These are phyloP conservation scores for Ziziphus jujuba DNA, from an alignment of 306 rosid genomes.

Conservation along the genomic window DNA sequence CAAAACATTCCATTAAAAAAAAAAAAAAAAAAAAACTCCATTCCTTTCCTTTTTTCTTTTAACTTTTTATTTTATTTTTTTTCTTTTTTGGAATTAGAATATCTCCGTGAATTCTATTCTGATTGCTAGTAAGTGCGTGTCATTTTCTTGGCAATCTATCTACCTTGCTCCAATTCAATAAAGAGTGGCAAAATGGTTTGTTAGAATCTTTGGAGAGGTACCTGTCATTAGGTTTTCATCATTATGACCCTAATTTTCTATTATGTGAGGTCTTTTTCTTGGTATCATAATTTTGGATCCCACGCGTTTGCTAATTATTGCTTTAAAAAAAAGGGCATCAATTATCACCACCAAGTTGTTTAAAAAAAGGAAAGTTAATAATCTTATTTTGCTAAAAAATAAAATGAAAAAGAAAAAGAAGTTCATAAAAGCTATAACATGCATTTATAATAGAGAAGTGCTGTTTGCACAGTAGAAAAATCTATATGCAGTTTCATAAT, in stretches of 20 bases:
- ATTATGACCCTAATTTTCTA: slow-evolving; percentile 40
- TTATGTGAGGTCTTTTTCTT: slow-evolving; percentile 27
- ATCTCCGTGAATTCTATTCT: neutral
- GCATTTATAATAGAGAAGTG: too few species aligned
- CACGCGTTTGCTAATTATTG: slow-evolving; percentile 37
- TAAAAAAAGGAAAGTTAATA: too few species aligned
- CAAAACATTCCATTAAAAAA: neutral
- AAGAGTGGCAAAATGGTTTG: slow-evolving; percentile 9
- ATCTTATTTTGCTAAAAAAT: too few species aligned
- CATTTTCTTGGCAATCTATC: slow-evolving; percentile 28
- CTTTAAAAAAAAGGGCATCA: slow-evolving; percentile 30
- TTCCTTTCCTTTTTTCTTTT: too few species aligned
- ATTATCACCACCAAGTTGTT: slow-evolving; percentile 3
- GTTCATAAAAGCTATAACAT: too few species aligned
- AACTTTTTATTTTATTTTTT: too few species aligned
- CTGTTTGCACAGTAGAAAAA: too few species aligned
- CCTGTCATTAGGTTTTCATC: slow-evolving; percentile 28
- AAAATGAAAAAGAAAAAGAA: too few species aligned
- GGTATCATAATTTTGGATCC: slow-evolving; percentile 23
- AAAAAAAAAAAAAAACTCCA: neutral
- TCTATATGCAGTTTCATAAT: too few species aligned
- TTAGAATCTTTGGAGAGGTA: slow-evolving; percentile 28
- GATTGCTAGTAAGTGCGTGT: neutral
- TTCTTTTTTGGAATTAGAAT: neutral
- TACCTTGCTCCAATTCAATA: slow-evolving; percentile 17